phyloP scores from a whole-genome alignment of 345 rosid genomes.

The Linum usitatissimum region DNA sequence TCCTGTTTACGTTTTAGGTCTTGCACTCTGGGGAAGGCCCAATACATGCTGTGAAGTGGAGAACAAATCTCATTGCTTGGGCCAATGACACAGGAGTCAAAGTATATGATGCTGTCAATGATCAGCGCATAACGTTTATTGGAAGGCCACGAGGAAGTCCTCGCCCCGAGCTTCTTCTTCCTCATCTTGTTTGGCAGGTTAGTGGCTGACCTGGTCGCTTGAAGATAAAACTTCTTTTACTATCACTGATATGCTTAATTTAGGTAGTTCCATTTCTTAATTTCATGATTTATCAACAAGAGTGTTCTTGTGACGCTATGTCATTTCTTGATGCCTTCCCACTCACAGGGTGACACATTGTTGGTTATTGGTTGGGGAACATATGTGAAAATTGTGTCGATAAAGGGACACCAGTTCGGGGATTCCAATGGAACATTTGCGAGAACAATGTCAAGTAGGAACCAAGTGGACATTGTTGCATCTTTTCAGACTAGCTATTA shows the following conservation, averaged over 20 bases:
- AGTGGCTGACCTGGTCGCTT: conserved; percentile 12
- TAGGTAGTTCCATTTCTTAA: background rate
- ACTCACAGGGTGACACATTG: conserved; percentile 63
- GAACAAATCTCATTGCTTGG: conserved; percentile 92
- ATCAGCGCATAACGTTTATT: conserved; percentile 87
- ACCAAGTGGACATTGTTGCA: conserved; percentile 91
- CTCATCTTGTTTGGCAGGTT: conserved; percentile 99
- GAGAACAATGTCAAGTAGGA: conserved; percentile 34
- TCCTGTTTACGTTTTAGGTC: conserved; percentile 34
- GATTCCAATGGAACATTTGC: conserved; percentile 59
- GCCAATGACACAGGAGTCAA: conserved; percentile 97
- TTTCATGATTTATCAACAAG: conserved; percentile 2
- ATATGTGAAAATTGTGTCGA: conserved; percentile 81
- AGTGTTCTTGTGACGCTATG: conserved; percentile 1
- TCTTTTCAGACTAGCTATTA: conserved; percentile 95
- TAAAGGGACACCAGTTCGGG: conserved; percentile 47
- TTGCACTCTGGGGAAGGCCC: conserved; percentile 99
- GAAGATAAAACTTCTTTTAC: conserved; percentile 1
- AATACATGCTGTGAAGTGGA: conserved; percentile 87
- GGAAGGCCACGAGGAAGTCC: conserved; percentile 93
- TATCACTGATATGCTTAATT: conserved; percentile 1
- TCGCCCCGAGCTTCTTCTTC: conserved; percentile 77
- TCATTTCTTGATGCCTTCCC: conserved; percentile 11
- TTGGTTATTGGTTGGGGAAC: conserved; percentile 99
- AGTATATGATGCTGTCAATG: conserved; percentile 86